phyloP scores from a whole-genome alignment of 2,329 filamentous ascomycete species.

The Pyrenochaeta sp. region DNA sequence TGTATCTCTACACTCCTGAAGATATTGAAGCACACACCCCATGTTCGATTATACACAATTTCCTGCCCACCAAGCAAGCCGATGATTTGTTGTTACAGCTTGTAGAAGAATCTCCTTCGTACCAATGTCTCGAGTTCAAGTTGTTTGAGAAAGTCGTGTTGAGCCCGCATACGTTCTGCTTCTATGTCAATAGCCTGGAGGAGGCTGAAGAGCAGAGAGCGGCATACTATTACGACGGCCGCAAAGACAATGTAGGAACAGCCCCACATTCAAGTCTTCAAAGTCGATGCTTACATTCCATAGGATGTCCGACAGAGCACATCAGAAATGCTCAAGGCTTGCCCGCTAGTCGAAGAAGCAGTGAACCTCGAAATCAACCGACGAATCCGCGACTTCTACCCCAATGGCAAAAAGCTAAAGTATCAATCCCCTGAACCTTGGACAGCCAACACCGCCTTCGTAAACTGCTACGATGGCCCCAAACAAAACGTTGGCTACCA shows the following conservation, averaged over 20 bases:
- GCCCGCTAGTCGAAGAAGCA: conserved; percentile 71
- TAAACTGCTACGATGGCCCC: conserved; percentile 89
- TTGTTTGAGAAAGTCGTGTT: conserved; percentile 87
- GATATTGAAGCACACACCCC: conserved; percentile 86
- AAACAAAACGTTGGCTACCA: conserved; percentile 90
- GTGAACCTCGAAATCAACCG: conserved; percentile 80
- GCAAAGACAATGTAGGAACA: conserved; percentile 65
- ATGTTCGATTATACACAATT: conserved; percentile 92
- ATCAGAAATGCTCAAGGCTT: conserved; percentile 74
- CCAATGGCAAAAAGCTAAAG: conserved; percentile 73
- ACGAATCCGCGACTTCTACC: conserved; percentile 74
- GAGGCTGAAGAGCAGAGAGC: conserved; percentile 74
- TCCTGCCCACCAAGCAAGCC: conserved; percentile 75
- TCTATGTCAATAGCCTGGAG: conserved; percentile 79
- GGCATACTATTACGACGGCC: conserved; percentile 88
- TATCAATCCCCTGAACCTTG: conserved; percentile 78
- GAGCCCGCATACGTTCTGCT: conserved; percentile 82
- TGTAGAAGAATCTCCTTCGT: conserved; percentile 74
- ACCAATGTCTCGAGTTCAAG: conserved; percentile 77
- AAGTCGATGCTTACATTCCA: conserved; percentile 1
- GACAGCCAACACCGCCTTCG: conserved; percentile 88
- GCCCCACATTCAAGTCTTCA: background rate
- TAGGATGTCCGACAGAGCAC: conserved; percentile 77
- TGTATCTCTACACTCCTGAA: conserved; percentile 81
- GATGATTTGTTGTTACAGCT: conserved; percentile 78